Percentiles rank a stretch among this genome's conserved stretches.
phyloP scores from a whole-genome alignment of 2,329 filamentous ascomycete genomes.

The Exophiala sp. region DNA sequence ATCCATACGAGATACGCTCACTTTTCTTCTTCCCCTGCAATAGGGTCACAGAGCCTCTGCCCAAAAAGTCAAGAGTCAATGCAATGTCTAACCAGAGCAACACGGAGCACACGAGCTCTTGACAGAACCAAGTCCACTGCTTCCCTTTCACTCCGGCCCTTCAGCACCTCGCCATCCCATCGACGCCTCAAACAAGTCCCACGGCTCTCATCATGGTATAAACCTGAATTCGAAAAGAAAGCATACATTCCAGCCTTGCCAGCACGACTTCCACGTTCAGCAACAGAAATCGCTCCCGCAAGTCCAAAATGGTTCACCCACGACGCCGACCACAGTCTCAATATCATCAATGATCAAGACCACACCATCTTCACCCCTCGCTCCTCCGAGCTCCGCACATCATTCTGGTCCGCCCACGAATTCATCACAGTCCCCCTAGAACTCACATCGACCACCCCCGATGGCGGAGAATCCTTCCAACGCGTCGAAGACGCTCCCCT shows the following conservation, averaged over 20 bases:
- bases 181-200: slow-evolving; percentile 8
- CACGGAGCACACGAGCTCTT: slow-evolving; percentile 3
- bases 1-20: no score
- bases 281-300: slow-evolving; percentile 51
- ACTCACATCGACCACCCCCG: slow-evolving; percentile 39
- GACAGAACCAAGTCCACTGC: neutral
- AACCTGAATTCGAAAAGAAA: slow-evolving; percentile 50
- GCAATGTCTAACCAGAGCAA: slow-evolving; percentile 5
- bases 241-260: slow-evolving; percentile 55
- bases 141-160: neutral
- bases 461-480: slow-evolving; percentile 37
- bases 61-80: neutral
- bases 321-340: neutral
- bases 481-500: slow-evolving; percentile 50
- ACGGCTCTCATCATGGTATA: slow-evolving; percentile 32
- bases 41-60: neutral
- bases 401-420: slow-evolving; percentile 38
- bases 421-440: slow-evolving; percentile 58
- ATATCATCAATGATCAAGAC: neutral
- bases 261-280: slow-evolving; percentile 46
- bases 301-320: slow-evolving; percentile 57
- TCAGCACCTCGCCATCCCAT: neutral
- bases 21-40: no score
- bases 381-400: slow-evolving; percentile 17
- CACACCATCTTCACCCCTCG: neutral